These are phyloP conservation scores for Fusarium scirpi DNA, from an alignment of 2,329 filamentous ascomycete genomes.

Conservation along the genomic window DNA sequence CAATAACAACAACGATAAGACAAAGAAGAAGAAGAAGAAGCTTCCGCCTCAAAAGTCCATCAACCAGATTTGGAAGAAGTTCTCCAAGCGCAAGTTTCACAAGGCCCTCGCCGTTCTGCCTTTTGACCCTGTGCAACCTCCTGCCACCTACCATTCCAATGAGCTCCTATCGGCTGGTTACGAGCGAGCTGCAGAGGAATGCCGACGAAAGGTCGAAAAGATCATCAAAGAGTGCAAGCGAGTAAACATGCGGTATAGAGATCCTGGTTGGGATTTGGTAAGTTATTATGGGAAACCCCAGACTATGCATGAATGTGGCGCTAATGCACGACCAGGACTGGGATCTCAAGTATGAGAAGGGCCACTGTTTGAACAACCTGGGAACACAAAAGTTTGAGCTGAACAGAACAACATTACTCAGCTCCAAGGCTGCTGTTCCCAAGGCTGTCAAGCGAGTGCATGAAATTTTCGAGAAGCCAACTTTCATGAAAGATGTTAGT, in stretches of 20 bases:
- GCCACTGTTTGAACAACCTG: slow-evolving; percentile 66
- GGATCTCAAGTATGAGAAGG: slow-evolving; percentile 75
- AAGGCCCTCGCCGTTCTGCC: slow-evolving; percentile 75
- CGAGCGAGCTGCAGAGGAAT: slow-evolving; percentile 73
- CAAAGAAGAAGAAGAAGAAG: slow-evolving; percentile 64
- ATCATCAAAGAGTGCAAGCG: slow-evolving; percentile 75
- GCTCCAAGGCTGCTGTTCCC: slow-evolving; percentile 66
- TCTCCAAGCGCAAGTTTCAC: slow-evolving; percentile 69
- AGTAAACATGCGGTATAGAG: slow-evolving; percentile 83
- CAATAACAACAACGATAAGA: slow-evolving; percentile 53
- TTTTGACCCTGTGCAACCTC: slow-evolving; percentile 69
- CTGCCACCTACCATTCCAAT: slow-evolving; percentile 65
- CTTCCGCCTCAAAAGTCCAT: slow-evolving; percentile 74
- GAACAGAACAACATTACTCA: slow-evolving; percentile 57
- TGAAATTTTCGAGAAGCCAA: slow-evolving; percentile 80
- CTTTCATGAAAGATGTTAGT: slow-evolving; percentile 73
- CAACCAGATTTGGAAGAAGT: slow-evolving; percentile 74
- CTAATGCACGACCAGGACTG: slow-evolving; percentile 61
- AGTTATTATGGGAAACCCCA: slow-evolving; percentile 38
- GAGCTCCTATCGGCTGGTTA: slow-evolving; percentile 71
- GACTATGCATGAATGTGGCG: neutral
- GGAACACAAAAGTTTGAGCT: slow-evolving; percentile 66
- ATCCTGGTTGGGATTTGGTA: slow-evolving; percentile 70
- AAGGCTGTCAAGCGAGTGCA: slow-evolving; percentile 81
- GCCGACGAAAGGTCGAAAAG: slow-evolving; percentile 70